These are phyloP conservation scores for Coemansia sp. DNA, from an alignment of 192 early-diverging fungal genomes.

Conservation along the genomic window DNA sequence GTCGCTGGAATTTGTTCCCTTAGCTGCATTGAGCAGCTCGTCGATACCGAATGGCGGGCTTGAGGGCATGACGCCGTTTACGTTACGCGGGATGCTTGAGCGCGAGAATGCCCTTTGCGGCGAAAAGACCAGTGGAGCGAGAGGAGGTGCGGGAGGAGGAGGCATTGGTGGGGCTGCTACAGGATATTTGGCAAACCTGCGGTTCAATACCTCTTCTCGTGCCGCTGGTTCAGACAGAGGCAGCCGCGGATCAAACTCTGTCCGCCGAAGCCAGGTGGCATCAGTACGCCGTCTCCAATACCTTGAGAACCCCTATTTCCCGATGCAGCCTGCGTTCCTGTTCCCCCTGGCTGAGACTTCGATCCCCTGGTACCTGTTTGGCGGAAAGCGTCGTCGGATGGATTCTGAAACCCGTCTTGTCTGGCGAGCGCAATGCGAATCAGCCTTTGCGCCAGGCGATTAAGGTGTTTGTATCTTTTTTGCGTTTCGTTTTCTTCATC, in stretches of 20 bases:
- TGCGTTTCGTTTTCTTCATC: not conserved
- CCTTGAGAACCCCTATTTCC: slow-evolving; percentile 49
- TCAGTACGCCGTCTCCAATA: slow-evolving; percentile 21
- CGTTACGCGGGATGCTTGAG: slow-evolving; percentile 43
- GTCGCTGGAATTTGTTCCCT: slow-evolving; percentile 37
- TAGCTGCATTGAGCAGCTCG: slow-evolving; percentile 16
- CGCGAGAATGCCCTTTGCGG: slow-evolving; percentile 17
- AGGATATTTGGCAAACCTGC: slow-evolving; percentile 26
- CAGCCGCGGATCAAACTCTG: not conserved
- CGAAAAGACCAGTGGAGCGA: not conserved
- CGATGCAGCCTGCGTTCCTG: slow-evolving; percentile 38
- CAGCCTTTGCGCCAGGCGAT: slow-evolving; percentile 21
- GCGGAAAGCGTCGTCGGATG: slow-evolving; percentile 35
- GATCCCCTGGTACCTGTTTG: slow-evolving; percentile 38
- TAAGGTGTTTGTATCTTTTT: not conserved
- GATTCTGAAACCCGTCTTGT: slow-evolving; percentile 43
- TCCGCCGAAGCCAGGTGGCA: slow-evolving; percentile 1
- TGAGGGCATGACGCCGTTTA: slow-evolving; percentile 52
- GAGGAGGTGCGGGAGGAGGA: too few relatives aligned
- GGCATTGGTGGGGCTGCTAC: not conserved
- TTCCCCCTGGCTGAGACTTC: slow-evolving; percentile 42
- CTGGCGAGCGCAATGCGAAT: slow-evolving; percentile 41
- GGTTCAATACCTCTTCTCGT: slow-evolving; percentile 3
- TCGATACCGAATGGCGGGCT: slow-evolving; percentile 21
- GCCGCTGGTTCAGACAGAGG: not conserved